Evolutionary conservation across 1,284 basidiomycete species (phyloP).

Genomic region (Cryptococcus sp.): DNA sequence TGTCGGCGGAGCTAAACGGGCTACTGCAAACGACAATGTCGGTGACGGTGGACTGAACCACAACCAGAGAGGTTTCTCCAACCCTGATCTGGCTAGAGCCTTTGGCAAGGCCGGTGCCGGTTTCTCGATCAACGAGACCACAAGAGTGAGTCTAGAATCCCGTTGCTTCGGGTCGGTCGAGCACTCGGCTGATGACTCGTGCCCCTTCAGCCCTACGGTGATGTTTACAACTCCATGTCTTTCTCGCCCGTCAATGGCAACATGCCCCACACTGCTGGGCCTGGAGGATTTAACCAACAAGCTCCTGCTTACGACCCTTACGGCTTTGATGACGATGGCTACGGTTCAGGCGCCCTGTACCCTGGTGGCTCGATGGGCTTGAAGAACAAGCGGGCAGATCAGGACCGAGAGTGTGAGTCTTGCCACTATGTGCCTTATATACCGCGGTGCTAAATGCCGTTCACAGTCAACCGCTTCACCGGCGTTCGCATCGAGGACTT

Average conservation of each 20-base stretch:
- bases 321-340: conserved; percentile 63
- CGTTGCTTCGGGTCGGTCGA: background rate
- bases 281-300: conserved; percentile 42
- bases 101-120: conserved; percentile 73
- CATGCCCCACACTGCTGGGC: conserved; percentile 56
- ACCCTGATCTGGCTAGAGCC: conserved; percentile 53
- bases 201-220: conserved; percentile 52
- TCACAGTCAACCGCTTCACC: conserved; percentile 85
- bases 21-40: conserved; percentile 36
- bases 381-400: conserved; percentile 89
- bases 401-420: conserved; percentile 78
- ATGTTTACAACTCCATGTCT: conserved; percentile 45
- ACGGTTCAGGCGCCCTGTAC: conserved; percentile 76
- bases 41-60: conserved; percentile 42
- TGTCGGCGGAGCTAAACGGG: conserved; percentile 32
- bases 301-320: conserved; percentile 62
- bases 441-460: conserved; percentile 3
- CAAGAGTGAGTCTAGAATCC: conserved; percentile 18
- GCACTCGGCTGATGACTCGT: conserved; percentile 55
- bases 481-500: conserved; percentile 94
- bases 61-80: conserved; percentile 51
- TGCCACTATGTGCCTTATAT: background rate
- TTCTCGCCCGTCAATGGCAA: conserved; percentile 22
- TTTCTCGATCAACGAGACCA: conserved; percentile 26
- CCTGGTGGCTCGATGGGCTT: conserved; percentile 75